These are phyloP conservation scores for Sisymbrium irio DNA, from an alignment of 345 rosid genomes.

Conservation along the genomic window DNA sequence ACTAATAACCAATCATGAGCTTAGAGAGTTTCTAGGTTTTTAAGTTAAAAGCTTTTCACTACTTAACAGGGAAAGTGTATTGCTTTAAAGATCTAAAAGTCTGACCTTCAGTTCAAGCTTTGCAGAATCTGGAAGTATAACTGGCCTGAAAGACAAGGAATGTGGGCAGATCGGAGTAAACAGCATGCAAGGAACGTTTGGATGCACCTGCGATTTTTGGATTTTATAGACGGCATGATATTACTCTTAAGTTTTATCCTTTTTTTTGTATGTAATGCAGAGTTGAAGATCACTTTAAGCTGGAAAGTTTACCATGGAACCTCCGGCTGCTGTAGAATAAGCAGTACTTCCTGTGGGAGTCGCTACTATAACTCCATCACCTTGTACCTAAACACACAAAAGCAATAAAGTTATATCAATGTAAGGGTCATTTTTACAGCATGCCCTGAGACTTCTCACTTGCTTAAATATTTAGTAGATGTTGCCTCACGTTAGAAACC, in stretches of 20 bases:
- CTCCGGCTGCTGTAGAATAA: slow-evolving; percentile 98
- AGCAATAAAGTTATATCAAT: background rate
- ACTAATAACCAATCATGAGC: background rate
- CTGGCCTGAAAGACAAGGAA: slow-evolving; percentile 96
- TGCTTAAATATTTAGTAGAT: background rate
- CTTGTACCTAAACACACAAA: slow-evolving; percentile 75
- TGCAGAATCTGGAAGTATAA: slow-evolving; percentile 98
- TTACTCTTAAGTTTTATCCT: too few relatives aligned
- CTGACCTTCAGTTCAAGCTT: slow-evolving; percentile 83
- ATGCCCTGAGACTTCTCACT: background rate
- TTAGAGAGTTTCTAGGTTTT: background rate
- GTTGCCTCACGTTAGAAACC: background rate
- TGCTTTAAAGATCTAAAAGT: background rate
- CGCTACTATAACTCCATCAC: slow-evolving; percentile 97
- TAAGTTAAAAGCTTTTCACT: background rate
- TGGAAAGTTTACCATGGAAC: slow-evolving; percentile 75
- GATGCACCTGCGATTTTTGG: slow-evolving; percentile 75
- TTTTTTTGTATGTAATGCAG: background rate
- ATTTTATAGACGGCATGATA: background rate
- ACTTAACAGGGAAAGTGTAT: background rate
- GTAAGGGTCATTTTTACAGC: background rate
- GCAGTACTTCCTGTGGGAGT: slow-evolving; percentile 99
- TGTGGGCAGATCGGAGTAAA: slow-evolving; percentile 98
- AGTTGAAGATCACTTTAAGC: background rate
- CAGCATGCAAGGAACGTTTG: slow-evolving; percentile 98